Percentiles rank a stretch among this genome's conserved stretches.
Conservation (phyloP, 306 rosid species). For the Acmispon strigosus region DNA sequence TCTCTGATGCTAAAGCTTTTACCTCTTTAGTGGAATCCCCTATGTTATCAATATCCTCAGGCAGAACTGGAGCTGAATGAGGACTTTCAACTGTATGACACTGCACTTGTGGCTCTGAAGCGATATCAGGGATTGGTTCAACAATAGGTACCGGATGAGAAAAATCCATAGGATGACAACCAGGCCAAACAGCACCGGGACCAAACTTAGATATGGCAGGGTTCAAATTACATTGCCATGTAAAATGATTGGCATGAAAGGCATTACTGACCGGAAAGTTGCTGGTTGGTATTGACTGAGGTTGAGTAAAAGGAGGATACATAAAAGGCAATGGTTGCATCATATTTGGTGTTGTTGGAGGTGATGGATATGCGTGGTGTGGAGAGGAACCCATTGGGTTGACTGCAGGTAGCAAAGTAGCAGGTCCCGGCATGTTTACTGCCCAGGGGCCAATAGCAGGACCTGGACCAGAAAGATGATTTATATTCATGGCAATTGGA, state of each 20-base stretch:
- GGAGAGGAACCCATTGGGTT: slow-evolving; percentile 82
- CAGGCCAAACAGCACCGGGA: slow-evolving; percentile 66
- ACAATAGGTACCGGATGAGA: slow-evolving; percentile 62
- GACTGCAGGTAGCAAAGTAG: slow-evolving; percentile 46
- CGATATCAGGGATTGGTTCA: slow-evolving; percentile 48
- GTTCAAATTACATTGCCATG: slow-evolving; percentile 78
- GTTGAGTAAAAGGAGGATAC: slow-evolving; percentile 73
- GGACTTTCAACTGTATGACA: slow-evolving; percentile 41
- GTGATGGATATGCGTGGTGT: slow-evolving; percentile 84
- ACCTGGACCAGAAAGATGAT: slow-evolving; percentile 58
- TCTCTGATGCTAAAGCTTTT: slow-evolving; percentile 31
- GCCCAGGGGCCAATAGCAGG: slow-evolving; percentile 78
- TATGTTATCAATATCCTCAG: slow-evolving; percentile 39
- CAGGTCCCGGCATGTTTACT: slow-evolving; percentile 73
- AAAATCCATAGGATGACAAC: slow-evolving; percentile 76
- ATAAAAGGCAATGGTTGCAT: slow-evolving; percentile 82
- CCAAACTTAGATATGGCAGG: slow-evolving; percentile 58
- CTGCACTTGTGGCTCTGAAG: slow-evolving; percentile 41
- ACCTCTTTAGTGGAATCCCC: slow-evolving; percentile 46
- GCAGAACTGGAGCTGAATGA: slow-evolving; percentile 33
- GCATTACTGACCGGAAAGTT: slow-evolving; percentile 61
- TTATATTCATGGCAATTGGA: slow-evolving; percentile 60
- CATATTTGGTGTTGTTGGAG: slow-evolving; percentile 90
- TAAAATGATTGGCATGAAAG: slow-evolving; percentile 73
- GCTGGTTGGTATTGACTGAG: slow-evolving; percentile 70